Conservation (phyloP, 2,329 filamentous ascomycete genomes). For the Beauveria bassiana region DNA sequence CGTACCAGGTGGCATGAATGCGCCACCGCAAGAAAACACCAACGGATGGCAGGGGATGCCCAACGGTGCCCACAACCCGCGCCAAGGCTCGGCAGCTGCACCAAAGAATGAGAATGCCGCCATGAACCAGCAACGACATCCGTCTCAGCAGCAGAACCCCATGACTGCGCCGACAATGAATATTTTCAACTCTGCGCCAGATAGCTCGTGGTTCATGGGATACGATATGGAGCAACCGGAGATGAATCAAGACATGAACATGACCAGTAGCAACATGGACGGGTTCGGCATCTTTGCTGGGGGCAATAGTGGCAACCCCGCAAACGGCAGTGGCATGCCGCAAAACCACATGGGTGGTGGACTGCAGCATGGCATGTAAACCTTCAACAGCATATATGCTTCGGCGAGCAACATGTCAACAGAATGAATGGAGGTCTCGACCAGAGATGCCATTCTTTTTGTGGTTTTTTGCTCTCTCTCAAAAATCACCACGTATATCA, state of each 20-base stretch:
- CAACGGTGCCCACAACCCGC: constrained; percentile 20
- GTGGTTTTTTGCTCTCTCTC: neutral
- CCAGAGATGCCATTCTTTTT: neutral
- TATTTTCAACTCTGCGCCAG: constrained; percentile 31
- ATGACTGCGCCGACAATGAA: constrained; percentile 13
- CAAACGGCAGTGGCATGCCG: constrained; percentile 4
- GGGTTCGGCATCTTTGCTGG: constrained; percentile 42
- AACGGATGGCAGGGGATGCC: constrained; percentile 36
- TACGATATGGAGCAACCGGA: constrained; percentile 82
- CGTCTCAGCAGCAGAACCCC: constrained; percentile 1
- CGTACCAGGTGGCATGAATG: constrained; percentile 33
- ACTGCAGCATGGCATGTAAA: constrained; percentile 9
- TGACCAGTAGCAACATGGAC: constrained; percentile 37
- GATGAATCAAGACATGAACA: constrained; percentile 39
- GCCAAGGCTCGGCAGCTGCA: constrained; percentile 7
- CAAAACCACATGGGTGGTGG: constrained; percentile 10
- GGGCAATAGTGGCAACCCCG: neutral
- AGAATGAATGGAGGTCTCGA: neutral
- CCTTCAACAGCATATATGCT: neutral
- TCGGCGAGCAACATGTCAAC: neutral
- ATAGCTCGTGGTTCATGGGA: constrained; percentile 82
- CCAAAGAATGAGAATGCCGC: neutral
- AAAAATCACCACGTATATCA: neutral
- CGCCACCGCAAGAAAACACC: constrained; percentile 22
- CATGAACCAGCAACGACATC: neutral